phyloP scores from a whole-genome alignment of 2,329 filamentous ascomycete genomes.

The Ilyonectria mors-panacis region DNA sequence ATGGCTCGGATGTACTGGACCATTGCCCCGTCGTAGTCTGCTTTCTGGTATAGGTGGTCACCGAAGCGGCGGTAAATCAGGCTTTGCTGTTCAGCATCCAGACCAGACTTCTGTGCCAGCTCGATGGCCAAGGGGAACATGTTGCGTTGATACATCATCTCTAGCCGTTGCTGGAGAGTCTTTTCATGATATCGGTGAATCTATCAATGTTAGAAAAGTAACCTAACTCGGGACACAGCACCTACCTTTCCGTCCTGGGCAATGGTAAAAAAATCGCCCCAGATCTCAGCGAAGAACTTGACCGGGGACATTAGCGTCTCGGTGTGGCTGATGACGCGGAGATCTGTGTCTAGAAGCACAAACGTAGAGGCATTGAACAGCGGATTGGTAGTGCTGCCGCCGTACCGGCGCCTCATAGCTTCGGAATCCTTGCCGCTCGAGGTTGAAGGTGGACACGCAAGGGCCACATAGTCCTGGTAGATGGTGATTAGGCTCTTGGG shows the following conservation, averaged over 20 bases:
- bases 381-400: constrained; percentile 77
- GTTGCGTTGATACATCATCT: constrained; percentile 94
- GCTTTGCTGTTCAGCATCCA: constrained; percentile 87
- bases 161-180: constrained; percentile 88
- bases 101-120: constrained; percentile 88
- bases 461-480: constrained; percentile 87
- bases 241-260: constrained; percentile 91
- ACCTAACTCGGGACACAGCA: accelerated
- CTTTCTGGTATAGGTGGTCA: constrained; percentile 94
- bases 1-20: constrained; percentile 97
- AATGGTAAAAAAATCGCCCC: constrained; percentile 93
- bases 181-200: constrained; percentile 93
- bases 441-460: constrained; percentile 81
- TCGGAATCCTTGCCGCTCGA: constrained; percentile 71
- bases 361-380: constrained; percentile 91
- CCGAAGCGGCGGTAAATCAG: constrained; percentile 94
- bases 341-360: constrained; percentile 90
- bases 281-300: constrained; percentile 85
- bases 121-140: constrained; percentile 94
- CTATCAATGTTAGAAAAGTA: constrained; percentile 59
- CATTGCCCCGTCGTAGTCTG: constrained; percentile 98
- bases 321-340: constrained; percentile 91
- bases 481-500: constrained; percentile 86
- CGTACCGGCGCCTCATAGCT: constrained; percentile 79
- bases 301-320: constrained; percentile 88